Conservation (phyloP, 2,329 filamentous ascomycete species). For the Claviceps maximensis region DNA sequence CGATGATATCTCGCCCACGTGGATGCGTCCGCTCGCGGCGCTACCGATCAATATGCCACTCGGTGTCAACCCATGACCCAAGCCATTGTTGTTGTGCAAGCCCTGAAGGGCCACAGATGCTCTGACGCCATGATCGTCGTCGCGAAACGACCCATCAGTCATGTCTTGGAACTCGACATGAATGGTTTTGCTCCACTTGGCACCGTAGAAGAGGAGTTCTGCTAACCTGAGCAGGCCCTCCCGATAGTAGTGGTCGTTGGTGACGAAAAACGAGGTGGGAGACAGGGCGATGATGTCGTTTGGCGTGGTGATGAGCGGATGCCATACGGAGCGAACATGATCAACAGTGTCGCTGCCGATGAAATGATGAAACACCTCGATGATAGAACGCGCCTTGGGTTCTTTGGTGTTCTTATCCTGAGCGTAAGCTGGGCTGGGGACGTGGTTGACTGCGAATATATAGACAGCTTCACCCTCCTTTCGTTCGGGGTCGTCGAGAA, state of each 20-base stretch:
- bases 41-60: slow-evolving; percentile 30
- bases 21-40: slow-evolving; percentile 32
- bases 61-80: slow-evolving; percentile 32
- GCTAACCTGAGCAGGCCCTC: slow-evolving; percentile 31
- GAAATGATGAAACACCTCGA: slow-evolving; percentile 45
- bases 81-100: slow-evolving; percentile 42
- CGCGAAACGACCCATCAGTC: slow-evolving; percentile 5
- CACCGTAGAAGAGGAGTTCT: slow-evolving; percentile 29
- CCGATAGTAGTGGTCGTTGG: slow-evolving; percentile 44
- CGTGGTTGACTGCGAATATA: slow-evolving; percentile 48
- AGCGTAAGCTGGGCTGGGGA: slow-evolving; percentile 32
- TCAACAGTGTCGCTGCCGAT: slow-evolving; percentile 26
- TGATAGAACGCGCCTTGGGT: slow-evolving; percentile 33
- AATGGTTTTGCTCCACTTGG: slow-evolving; percentile 37
- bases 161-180: slow-evolving; percentile 25
- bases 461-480: slow-evolving; percentile 31
- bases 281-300: slow-evolving; percentile 42
- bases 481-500: slow-evolving; percentile 34
- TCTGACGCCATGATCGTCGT: slow-evolving; percentile 23
- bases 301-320: slow-evolving; percentile 41
- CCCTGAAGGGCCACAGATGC: slow-evolving; percentile 29
- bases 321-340: slow-evolving; percentile 38
- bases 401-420: slow-evolving; percentile 11
- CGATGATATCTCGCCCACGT: slow-evolving; percentile 22
- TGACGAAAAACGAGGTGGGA: slow-evolving; percentile 39